Base-by-base conservation (phyloP, 148 eudicot species). In the Spergularia bocconei region DNA sequence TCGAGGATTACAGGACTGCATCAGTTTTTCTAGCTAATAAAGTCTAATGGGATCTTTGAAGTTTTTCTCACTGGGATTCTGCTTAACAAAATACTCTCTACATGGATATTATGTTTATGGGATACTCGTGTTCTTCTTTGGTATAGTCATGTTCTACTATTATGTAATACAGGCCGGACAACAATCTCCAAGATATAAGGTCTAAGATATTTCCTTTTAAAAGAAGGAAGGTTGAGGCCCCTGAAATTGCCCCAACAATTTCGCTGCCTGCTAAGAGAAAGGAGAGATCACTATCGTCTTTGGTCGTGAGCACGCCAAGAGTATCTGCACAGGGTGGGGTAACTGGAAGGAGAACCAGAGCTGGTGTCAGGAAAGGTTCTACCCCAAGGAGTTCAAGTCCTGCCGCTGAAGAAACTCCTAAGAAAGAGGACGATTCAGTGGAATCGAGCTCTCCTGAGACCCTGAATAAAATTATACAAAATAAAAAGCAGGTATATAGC, bases 211-310 rank as follows among this genome's bases (percentile, higher is more conserved):
- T 94, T 77, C 96, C 98, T 79, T 72, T 79, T 67, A 91, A 83
- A 77, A 84, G 88, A 83, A 82, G 82, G 80, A 87, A 84, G 84
- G 79, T 86, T 70, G 87, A 82, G 78, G 85, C 92, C 72, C 89
- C 92, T 79, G 98, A 92, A 78, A 75, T 78, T 73, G 58, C 79
- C 69, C 77, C 89, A 63, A 71, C 96, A 54, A 71, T 80, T 81
- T 72, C 89, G 11, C 83, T 83, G 2, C 97, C 97, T 21, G 84
- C 83, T 63, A 94, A 87, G 85, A 90, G 97, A 73, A 94, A 94
- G 88, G 98, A 94, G 83, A 90, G 97, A 67, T 94, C 98, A 38
- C 88, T 94, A 62, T 94, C 98, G 6, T 89, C 96, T 19, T 81
- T 94, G 81, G 98, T 88, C 77, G 93, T 92, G 63, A 84, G 72